Base-by-base conservation (phyloP, 202 grass and related monocot genomes). In the Setaria viridis region DNA sequence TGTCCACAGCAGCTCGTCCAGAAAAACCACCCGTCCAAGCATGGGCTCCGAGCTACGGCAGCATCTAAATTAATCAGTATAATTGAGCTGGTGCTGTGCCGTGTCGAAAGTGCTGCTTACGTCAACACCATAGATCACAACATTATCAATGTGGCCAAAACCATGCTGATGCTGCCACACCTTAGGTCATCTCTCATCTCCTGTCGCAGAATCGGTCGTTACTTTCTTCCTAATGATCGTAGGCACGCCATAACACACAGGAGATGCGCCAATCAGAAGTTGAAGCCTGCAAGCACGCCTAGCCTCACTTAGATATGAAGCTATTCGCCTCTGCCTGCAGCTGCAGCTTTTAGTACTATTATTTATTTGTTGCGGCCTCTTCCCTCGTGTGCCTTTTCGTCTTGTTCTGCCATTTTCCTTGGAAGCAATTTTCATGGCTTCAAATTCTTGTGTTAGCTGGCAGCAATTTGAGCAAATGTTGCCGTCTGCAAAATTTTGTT, bases 181-280 rank as follows among this genome's bases (percentile, higher is more conserved):
- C 47, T 53, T n/a, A 37, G 3, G 19, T 54, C 72, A 89, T 55
- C 43, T 15, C 49, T 55, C 15, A 66, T 84, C 71, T 72, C 20
- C 20, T 67, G 33, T 34, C 16, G 20, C 25, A 83, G 51, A 46
- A 72, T 21, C 35, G 2, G 15, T 6, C 15, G 21, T 81, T 80
- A 85, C 70, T 87, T 88, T 88, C 79, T 90, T 95, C 73, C 58
- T 88, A 74, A 91, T 92, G 41, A 94, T 50, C 32, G 93, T 96
- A 2, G 93, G 96, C 53, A 99, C 82, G 6, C 95, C 95, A 39
- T 98, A 98, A 66, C 95, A 98, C 87, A 98, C 95, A 48, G 95
- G 95, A 82, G 96, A 79, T 34, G 91, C 93, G 11, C 96, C 96
- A 51, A 95, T 92, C 64, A 99, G 70, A 67, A 95, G 29, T 6